A percentile compares a stretch with the other conserved stretches of the same genome.
Conservation (phyloP, 2,329 filamentous ascomycete genomes). For the Monilinia vaccinii-corymbosi region DNA sequence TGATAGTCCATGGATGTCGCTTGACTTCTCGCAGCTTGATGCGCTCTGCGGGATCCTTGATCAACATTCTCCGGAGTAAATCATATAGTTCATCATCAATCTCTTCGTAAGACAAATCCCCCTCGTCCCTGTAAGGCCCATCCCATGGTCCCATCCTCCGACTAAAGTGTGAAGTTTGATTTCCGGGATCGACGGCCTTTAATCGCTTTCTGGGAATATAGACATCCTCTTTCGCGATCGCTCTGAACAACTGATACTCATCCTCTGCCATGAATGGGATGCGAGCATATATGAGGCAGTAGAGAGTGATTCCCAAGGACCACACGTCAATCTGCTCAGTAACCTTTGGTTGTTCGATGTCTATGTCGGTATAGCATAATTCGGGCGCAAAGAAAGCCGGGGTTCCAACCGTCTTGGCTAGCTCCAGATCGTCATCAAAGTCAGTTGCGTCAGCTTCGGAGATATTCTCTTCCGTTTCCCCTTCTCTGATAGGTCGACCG, state of each 20-base stretch:
- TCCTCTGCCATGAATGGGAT: constrained; percentile 90
- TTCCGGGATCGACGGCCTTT: constrained; percentile 59
- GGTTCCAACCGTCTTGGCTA: constrained; percentile 97
- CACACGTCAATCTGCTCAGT: constrained; percentile 95
- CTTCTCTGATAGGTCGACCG: constrained; percentile 75
- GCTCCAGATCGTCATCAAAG: constrained; percentile 84
- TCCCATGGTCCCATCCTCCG: constrained; percentile 35
- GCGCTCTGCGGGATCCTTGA: constrained; percentile 80
- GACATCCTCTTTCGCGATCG: constrained; percentile 86
- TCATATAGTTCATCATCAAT: constrained; percentile 74
- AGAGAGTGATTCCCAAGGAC: constrained; percentile 92
- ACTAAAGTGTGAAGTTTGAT: constrained; percentile 46
- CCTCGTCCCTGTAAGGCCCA: constrained; percentile 65
- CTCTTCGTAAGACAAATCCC: constrained; percentile 75
- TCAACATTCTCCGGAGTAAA: constrained; percentile 68
- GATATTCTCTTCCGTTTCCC: constrained; percentile 64
- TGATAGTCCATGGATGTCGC: constrained; percentile 82
- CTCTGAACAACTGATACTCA: constrained; percentile 83
- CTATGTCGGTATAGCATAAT: constrained; percentile 79
- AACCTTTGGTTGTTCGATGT: constrained; percentile 61
- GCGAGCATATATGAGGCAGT: constrained; percentile 88
- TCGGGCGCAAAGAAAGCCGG: constrained; percentile 97
- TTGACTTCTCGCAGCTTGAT: constrained; percentile 91
- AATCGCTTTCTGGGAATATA: constrained; percentile 78
- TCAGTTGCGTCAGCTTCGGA: constrained; percentile 78